Evolutionary conservation across 306 rosid species (phyloP).

Genomic region (Alnus rubra): DNA sequence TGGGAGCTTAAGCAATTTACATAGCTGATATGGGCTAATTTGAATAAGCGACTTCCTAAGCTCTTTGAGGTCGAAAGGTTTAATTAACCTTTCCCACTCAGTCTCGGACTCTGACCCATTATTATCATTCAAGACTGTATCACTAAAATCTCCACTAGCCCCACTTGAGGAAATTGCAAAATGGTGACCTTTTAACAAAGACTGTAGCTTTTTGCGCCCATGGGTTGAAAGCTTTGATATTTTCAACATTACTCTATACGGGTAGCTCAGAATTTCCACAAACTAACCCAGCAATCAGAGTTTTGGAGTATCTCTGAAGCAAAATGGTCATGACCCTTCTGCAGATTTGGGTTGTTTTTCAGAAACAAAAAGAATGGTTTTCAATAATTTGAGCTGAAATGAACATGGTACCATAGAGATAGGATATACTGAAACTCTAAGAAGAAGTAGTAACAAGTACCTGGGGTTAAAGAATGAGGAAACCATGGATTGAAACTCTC

Average conservation of each 20-base stretch:
- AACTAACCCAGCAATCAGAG: constrained; percentile 1
- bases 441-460: background rate
- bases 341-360: background rate
- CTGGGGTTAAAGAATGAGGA: background rate
- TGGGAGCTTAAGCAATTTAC: constrained; percentile 71
- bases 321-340: constrained; percentile 3
- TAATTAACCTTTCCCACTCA: constrained; percentile 81
- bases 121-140: constrained; percentile 6
- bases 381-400: background rate
- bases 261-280: background rate
- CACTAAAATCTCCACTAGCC: constrained; percentile 24
- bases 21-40: constrained; percentile 72
- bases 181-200: constrained; percentile 40
- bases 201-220: constrained; percentile 28
- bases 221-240: constrained; percentile 32
- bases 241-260: constrained; percentile 43
- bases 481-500: background rate
- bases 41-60: constrained; percentile 55
- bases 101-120: constrained; percentile 53
- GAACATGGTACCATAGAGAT: background rate
- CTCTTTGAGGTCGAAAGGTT: constrained; percentile 76
- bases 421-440: background rate
- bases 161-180: constrained; percentile 44
- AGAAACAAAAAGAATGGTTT: background rate
- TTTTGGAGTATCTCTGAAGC: background rate